Evolutionary conservation across 352 stramenopile genomes (phyloP), one percentile per base, ranked within the genome.

Genomic region (Peronospora tabacina): DNA sequence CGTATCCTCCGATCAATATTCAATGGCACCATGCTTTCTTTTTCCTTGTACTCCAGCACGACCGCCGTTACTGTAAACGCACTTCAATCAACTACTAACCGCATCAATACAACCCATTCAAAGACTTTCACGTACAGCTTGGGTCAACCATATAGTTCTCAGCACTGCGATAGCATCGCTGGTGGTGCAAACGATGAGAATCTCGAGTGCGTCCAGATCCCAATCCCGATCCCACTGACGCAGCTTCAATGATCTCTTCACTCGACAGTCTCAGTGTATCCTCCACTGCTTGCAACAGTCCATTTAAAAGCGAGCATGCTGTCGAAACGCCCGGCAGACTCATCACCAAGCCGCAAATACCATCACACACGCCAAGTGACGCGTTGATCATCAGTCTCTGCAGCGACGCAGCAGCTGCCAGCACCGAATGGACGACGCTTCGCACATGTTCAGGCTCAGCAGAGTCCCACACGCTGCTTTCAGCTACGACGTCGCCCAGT

Each of bases 1-100:
- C 86, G 81, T 75, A 94, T 94, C 57, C 83, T 75, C 33, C 74
- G 64, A 57, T 90, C 88, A 59, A 92, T 90, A 52, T 79, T 87
- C 36, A 68, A 72, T 20, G 82, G 76, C 47, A 94, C 73, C 57
- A 82, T 78, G 55, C 70, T 80, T 44, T 94, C 81, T 41, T 92
- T 94, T 44, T 91, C 81, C 16, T 82, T 78, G 46, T 94, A 94
- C 44, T 91, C 82, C 12, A 94, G 62, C 48, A 94, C 83, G 4
- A 94, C 79, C 4, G 83, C 83, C 1, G 78, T 88, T 46, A 93
- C 79, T 90, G 37, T 24, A 53, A 49, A 42, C 16, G 26, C 52
- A 45, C 10, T 32, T 32, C 28, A 32, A 32, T 32, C 10, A 46
- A 36, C 8, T 15, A 15, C 9, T 13, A 32, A 16, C 1, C 12